Evolutionary conservation across 1,284 basidiomycete genomes (phyloP), one percentile per base, ranked within the genome.

Genomic region (Ustilago vetiveriae): DNA sequence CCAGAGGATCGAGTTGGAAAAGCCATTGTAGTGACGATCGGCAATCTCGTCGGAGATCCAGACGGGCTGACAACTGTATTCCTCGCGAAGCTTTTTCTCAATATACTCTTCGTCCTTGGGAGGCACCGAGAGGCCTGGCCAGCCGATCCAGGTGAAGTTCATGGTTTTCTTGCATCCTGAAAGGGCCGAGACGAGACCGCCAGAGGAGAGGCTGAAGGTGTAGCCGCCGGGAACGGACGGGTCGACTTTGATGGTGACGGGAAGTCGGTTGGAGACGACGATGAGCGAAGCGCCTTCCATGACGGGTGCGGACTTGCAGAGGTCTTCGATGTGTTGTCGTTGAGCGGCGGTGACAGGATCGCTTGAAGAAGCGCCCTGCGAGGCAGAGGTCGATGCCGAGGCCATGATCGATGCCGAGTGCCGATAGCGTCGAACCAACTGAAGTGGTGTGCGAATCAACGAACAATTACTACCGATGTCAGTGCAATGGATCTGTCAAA

Each of bases 1-100:
- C 95, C 95, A 99, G 35, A 99, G 88, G 84, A 99, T 98, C 45
- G 93, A 96, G 85, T 99, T 99, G 72, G 93, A 94, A 86, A 99
- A 98, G n/a, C 84, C 84, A 79, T 98, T 98, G 86, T 98, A 99
- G 83, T 98, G 95, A 52, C 90, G 88, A 83, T 99, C 96, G 13
- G 96, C 95, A 64, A 99, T 87, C 74, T 98, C 95, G 81, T 98
- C 95, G 57, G 92, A 90, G 75, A 99, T 89, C 85, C 97, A 97
- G 74, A 99, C 96, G 16, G 95, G 94, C 82, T 94, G 91, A 83
- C 96, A 99, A 40, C 92, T 91, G 84, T 95, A 97, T 83, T 98
- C 94, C 48, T 94, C 90, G 86, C 89, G 88, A 57, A 99, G 88
- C 8, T 92, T 89, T 39, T 72, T 69, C 37, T 80, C 79, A 42